Evolutionary conservation across 768 basidiomycete species (phyloP).

Genomic region (Cystofilobasidium capitatum): DNA sequence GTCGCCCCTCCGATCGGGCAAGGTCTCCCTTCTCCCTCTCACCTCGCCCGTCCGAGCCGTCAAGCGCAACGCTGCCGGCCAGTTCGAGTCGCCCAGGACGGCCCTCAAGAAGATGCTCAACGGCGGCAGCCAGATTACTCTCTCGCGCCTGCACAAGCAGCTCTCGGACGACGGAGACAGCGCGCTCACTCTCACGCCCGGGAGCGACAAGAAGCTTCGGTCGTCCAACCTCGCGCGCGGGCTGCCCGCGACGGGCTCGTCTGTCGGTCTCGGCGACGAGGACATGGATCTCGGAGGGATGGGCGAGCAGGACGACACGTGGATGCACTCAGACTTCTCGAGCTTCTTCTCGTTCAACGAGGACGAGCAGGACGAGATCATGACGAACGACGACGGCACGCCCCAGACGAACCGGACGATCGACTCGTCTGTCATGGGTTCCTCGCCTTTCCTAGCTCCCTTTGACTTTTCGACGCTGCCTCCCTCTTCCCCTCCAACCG

Average conservation of each 20-base stretch:
- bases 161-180: conserved; percentile 21
- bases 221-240: conserved; percentile 10
- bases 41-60: conserved; percentile 7
- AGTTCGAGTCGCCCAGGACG: conserved; percentile 16
- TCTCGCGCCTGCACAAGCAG: conserved; percentile 18
- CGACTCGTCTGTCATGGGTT: conserved; percentile 16
- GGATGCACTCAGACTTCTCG: conserved; percentile 24
- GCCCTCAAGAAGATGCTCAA: conserved; percentile 24
- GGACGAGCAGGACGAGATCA: not conserved
- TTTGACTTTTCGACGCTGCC: conserved; percentile 26
- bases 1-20: conserved; percentile 9
- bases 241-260: conserved; percentile 1
- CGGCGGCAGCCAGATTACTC: conserved; percentile 9
- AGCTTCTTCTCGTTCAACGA: conserved; percentile 18
- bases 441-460: conserved; percentile 15
- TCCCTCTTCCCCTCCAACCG: conserved; percentile 23
- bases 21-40: not conserved
- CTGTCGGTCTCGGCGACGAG: conserved; percentile 2
- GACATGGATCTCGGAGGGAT: not conserved
- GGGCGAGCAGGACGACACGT: conserved; percentile 10
- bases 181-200: not conserved
- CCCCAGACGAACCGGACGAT: conserved; percentile 11
- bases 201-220: not conserved
- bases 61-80: not conserved
- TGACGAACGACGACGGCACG: conserved; percentile 11